These are phyloP conservation scores for Cytospora chrysosperma DNA, from an alignment of 2,329 filamentous ascomycete species.

Conservation along the genomic window DNA sequence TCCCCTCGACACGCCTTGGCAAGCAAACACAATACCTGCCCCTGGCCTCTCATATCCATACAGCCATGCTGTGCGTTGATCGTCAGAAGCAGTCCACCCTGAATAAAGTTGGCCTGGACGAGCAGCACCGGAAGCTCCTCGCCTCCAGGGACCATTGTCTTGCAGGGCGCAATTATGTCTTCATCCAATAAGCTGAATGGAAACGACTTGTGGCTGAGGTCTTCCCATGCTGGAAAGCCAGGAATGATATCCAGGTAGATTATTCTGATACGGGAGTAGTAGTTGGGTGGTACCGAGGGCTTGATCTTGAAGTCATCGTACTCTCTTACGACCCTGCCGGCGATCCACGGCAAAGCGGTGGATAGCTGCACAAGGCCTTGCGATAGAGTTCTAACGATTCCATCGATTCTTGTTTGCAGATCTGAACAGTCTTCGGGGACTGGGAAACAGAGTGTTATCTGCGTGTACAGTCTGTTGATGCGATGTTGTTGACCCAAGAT, in stretches of 20 bases:
- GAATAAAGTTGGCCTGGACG: constrained; percentile 49
- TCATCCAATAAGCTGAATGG: constrained; percentile 51
- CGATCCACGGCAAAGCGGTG: constrained; percentile 45
- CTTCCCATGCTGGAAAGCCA: constrained; percentile 40
- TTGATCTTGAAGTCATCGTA: constrained; percentile 40
- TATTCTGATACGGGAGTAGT: too few relatives aligned
- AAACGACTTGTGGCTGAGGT: constrained; percentile 38
- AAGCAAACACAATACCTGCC: constrained; percentile 45
- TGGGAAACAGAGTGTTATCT: constrained; percentile 42
- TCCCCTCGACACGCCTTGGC: constrained; percentile 48
- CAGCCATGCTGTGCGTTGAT: constrained; percentile 47
- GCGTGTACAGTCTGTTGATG: constrained; percentile 45
- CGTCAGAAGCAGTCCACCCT: constrained; percentile 49
- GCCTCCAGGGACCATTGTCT: constrained; percentile 37
- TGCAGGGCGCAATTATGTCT: constrained; percentile 39
- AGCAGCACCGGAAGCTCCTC: constrained; percentile 41
- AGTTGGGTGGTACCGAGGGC: constrained; percentile 30
- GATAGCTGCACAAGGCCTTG: constrained; percentile 40
- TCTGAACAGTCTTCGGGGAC: constrained; percentile 26
- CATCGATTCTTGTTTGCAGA: constrained; percentile 28
- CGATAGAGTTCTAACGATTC: constrained; percentile 31
- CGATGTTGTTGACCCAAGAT: constrained; percentile 42
- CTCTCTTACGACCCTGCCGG: constrained; percentile 43
- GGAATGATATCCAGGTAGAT: too few relatives aligned
- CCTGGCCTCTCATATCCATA: constrained; percentile 53